Percentiles rank a stretch among this genome's conserved stretches.
Conservation (phyloP, 257 asterid species). For the Buddleja alternifolia region DNA sequence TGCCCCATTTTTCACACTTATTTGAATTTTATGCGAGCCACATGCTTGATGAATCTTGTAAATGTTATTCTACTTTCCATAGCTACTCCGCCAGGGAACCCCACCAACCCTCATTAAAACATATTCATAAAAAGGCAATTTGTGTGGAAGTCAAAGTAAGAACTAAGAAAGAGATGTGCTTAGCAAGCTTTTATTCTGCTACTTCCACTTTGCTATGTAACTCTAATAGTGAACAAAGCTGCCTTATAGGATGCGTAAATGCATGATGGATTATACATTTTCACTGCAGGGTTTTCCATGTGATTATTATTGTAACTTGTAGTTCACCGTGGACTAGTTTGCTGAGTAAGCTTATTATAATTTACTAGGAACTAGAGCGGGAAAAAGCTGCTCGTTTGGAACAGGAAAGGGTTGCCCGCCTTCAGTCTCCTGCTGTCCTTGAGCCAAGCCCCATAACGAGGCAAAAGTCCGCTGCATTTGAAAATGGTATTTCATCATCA, state of each 20-base stretch:
- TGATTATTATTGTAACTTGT: not conserved
- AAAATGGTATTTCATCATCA: slow-evolving; percentile 62
- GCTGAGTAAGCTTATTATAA: slow-evolving; percentile 15
- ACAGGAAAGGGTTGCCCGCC: slow-evolving; percentile 73
- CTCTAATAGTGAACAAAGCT: not conserved
- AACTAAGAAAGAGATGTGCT: not conserved
- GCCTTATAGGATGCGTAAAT: not conserved
- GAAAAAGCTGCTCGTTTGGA: slow-evolving; percentile 90
- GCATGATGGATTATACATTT: not conserved
- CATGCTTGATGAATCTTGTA: not conserved
- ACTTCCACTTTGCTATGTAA: not conserved
- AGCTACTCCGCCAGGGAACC: not conserved
- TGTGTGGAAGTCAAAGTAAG: too few relatives aligned
- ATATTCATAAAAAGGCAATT: too few relatives aligned
- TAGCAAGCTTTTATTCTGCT: not conserved
- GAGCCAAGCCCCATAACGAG: slow-evolving; percentile 62
- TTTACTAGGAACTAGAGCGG: slow-evolving; percentile 73
- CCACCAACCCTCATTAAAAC: not conserved
- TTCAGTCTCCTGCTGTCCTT: slow-evolving; percentile 56
- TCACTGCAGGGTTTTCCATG: not conserved
- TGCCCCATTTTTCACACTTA: not conserved
- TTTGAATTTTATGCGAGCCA: not conserved
- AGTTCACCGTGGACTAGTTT: slow-evolving; percentile 4
- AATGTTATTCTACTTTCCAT: not conserved
- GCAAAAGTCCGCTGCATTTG: slow-evolving; percentile 70